Conservation (phyloP, 495 filamentous ascomycete genomes). For the Haplographium delicatum region DNA sequence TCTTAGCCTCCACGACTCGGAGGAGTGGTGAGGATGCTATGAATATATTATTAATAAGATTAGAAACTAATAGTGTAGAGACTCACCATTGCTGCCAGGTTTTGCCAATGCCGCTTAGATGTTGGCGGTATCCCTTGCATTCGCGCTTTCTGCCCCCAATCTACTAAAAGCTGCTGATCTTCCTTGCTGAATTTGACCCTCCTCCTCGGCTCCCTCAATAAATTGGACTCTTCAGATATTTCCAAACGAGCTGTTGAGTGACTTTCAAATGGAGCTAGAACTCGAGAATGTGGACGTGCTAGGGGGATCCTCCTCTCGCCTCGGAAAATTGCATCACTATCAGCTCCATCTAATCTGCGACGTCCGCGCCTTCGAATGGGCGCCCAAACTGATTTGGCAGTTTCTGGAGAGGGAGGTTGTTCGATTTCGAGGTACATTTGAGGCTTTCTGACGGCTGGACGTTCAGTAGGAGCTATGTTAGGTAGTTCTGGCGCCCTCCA, state of each 20-base stretch:
- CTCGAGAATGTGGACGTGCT: background rate
- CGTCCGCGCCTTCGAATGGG: background rate
- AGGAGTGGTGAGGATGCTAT: conserved; percentile 11
- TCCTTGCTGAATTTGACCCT: conserved; percentile 11
- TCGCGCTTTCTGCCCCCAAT: conserved; percentile 10
- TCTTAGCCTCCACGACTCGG: conserved; percentile 8
- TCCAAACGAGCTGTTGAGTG: background rate
- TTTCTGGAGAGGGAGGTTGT: conserved; percentile 18
- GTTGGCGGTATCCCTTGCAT: background rate
- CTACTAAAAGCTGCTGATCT: conserved; percentile 18
- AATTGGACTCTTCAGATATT: background rate
- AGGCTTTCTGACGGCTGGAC: background rate
- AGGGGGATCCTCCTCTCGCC: background rate
- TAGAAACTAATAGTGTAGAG: background rate
- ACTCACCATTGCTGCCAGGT: conserved; percentile 17
- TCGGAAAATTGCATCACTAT: background rate
- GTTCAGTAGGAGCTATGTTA: background rate
- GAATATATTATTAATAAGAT: too few relatives aligned
- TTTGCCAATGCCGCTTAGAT: conserved; percentile 1
- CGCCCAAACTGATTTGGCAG: conserved; percentile 22
- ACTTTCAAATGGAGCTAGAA: background rate
- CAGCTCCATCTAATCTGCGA: background rate
- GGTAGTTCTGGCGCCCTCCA: conserved; percentile 16
- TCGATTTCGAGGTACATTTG: conserved; percentile 8
- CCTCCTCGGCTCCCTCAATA: background rate